These are phyloP conservation scores for Lophium mytilinum DNA, from an alignment of 495 filamentous ascomycete species.

Conservation along the genomic window DNA sequence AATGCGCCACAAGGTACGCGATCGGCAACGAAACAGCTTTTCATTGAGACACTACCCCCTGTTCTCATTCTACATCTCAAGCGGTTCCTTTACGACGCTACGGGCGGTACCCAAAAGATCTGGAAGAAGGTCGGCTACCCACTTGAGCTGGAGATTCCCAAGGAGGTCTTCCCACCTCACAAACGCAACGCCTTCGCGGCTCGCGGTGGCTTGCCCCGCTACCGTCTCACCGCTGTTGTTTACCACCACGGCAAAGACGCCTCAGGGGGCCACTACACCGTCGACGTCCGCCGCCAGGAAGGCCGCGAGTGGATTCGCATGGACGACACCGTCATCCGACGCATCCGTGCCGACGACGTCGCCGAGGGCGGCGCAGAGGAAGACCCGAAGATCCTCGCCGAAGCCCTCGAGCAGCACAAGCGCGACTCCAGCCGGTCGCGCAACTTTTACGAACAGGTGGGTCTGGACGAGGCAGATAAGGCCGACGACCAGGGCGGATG, in stretches of 20 bases:
- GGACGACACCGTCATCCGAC: conserved; percentile 85
- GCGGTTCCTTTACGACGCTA: conserved; percentile 89
- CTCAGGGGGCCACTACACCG: conserved; percentile 91
- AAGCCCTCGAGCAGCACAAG: conserved; percentile 58
- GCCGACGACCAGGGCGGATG: conserved; percentile 54
- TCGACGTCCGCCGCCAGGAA: conserved; percentile 90
- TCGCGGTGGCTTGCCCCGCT: conserved; percentile 64
- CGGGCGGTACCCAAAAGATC: conserved; percentile 90
- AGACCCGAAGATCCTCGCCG: conserved; percentile 59
- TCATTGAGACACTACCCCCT: conserved; percentile 87
- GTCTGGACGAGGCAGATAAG: conserved; percentile 53
- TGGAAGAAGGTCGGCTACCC: conserved; percentile 98
- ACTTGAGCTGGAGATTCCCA: conserved; percentile 85
- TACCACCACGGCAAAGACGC: conserved; percentile 98
- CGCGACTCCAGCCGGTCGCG: conserved; percentile 41
- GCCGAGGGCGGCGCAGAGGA: conserved; percentile 78
- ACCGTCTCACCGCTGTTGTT: conserved; percentile 81
- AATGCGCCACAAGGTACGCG: conserved; percentile 71
- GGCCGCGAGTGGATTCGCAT: conserved; percentile 90
- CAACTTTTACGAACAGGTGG: conserved; percentile 66
- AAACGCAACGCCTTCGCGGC: conserved; percentile 55
- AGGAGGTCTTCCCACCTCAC: conserved; percentile 76
- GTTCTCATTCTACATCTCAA: conserved; percentile 94
- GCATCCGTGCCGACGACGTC: conserved; percentile 81
- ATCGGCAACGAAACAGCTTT: conserved; percentile 82